Conservation (phyloP, 23 red algal genomes). For the Porphyridium purpureum region DNA sequence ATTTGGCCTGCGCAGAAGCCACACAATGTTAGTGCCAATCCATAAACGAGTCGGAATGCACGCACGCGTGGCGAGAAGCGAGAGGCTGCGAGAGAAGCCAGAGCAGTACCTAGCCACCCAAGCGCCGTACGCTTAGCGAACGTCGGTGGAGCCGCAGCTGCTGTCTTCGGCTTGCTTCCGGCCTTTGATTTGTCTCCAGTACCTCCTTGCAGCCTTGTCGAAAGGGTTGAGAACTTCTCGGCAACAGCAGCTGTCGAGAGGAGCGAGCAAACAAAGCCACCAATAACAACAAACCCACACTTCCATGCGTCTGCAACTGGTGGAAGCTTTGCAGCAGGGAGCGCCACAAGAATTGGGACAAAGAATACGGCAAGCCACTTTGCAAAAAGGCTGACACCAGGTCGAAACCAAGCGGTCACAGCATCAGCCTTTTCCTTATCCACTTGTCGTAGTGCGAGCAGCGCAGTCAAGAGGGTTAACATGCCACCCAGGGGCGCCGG, state of each 20-base stretch:
- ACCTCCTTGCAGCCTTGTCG: background rate
- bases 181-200: conserved; percentile 1
- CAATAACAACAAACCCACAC: conserved; percentile 29
- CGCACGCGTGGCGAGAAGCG: background rate
- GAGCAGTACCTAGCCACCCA: background rate
- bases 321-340: conserved; percentile 43
- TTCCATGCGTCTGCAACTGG: conserved; percentile 33
- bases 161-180: conserved; percentile 6
- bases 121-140: background rate
- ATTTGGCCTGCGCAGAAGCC: conserved; percentile 63
- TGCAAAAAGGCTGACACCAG: conserved; percentile 34
- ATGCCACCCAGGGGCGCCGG: background rate
- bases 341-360: conserved; percentile 90
- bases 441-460: background rate
- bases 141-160: background rate
- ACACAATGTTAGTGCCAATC: conserved; percentile 35
- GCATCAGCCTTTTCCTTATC: background rate
- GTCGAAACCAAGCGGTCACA: conserved; percentile 9
- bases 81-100: conserved; percentile 5
- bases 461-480: background rate
- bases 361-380: conserved; percentile 97
- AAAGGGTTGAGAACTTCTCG: conserved; percentile 1
- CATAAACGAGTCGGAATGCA: too few species aligned
- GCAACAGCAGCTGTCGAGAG: conserved; percentile 30
- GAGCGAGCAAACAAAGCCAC: conserved; percentile 29